Base-by-base conservation (phyloP, 23 red algal species). In the Gracilaria caudata region DNA sequence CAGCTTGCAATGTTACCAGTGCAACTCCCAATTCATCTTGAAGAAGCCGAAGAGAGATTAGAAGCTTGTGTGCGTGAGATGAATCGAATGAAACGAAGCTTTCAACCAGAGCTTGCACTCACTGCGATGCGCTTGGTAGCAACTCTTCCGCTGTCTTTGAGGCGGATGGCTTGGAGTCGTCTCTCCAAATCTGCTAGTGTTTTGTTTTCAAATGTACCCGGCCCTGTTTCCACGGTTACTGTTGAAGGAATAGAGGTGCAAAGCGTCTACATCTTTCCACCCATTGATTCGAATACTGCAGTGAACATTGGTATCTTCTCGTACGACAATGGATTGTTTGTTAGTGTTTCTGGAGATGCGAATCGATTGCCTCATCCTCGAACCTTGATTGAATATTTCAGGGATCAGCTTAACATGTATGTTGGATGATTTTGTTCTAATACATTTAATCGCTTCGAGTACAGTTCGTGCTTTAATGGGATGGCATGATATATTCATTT, bases 161-260 rank as follows among this genome's bases (percentile, higher is more conserved):
- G 83, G 25, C 63, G 83, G 10, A 44, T 30, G 33, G 41, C 66
- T 8, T 87, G 83, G 83, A 35, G 38, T 21, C 40, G 47, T 26
- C 19, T 87, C 56, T 51, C 38, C 20, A 75, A 54, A 53, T 87
- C 83, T 20, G 83, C 83, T 17, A 59, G 63, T 23, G 70, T 73
- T 34, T 68, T 87, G 61, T 87, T 87, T 77, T 87, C 83, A 14
- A 87, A 87, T 56, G 70, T 87, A 28, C 63, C 83, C 26, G 83
- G 83, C n/a, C 83, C 83, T 23, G 17, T 34, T 36, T 47, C 68
- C 25, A 34, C 43, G 11, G 45, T 87, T 32, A 28, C 14, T 51
- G 64, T 87, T 59, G 83, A 20, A 4, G 70, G 70, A 32, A 45
- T 76, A 9, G 83, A 73, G 14, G 45, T 87, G 30, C 44, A 49